Evolutionary conservation across 106 monocot species (phyloP).

Genomic region (Allium cepa): DNA sequence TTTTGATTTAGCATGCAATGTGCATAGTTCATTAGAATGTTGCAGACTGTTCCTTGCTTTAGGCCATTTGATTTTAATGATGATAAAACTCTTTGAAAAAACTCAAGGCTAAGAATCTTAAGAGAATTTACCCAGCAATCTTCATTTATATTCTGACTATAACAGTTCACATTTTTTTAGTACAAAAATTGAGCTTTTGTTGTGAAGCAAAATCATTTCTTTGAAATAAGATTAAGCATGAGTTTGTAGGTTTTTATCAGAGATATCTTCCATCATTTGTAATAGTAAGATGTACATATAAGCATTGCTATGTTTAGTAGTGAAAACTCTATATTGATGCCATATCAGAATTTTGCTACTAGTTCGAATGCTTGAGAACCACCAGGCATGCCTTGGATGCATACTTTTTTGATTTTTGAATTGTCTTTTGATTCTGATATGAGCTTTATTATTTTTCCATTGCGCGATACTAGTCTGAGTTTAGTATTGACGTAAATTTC

Average conservation of each 20-base stretch:
- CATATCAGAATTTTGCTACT: too few relatives aligned
- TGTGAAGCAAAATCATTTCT: slow-evolving; percentile 48
- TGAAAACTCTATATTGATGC: slow-evolving; percentile 52
- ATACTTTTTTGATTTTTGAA: slow-evolving; percentile 40
- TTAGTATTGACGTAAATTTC: too few relatives aligned
- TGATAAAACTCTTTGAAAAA: slow-evolving; percentile 68
- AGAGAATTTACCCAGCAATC: slow-evolving; percentile 74
- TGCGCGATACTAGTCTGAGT: slow-evolving; percentile 71
- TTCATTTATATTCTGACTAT: slow-evolving; percentile 4
- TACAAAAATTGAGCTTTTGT: slow-evolving; percentile 45
- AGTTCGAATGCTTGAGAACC: slow-evolving; percentile 77
- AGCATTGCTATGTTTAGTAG: slow-evolving; percentile 78
- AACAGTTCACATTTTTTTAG: slow-evolving; percentile 50
- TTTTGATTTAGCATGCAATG: slow-evolving; percentile 43
- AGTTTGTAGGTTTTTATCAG: slow-evolving; percentile 55
- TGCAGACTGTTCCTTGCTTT: slow-evolving; percentile 62
- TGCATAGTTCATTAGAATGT: slow-evolving; percentile 62
- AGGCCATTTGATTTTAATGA: slow-evolving; percentile 69
- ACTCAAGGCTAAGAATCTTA: slow-evolving; percentile 44
- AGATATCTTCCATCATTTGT: slow-evolving; percentile 79
- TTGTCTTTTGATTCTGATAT: slow-evolving; percentile 56
- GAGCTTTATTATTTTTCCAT: slow-evolving; percentile 78
- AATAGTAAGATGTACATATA: slow-evolving; percentile 61
- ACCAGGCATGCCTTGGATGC: slow-evolving; percentile 56
- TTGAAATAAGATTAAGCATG: slow-evolving; percentile 47